Conservation (phyloP, 2,329 filamentous ascomycete genomes). For the Ophiostoma pallidulum region DNA sequence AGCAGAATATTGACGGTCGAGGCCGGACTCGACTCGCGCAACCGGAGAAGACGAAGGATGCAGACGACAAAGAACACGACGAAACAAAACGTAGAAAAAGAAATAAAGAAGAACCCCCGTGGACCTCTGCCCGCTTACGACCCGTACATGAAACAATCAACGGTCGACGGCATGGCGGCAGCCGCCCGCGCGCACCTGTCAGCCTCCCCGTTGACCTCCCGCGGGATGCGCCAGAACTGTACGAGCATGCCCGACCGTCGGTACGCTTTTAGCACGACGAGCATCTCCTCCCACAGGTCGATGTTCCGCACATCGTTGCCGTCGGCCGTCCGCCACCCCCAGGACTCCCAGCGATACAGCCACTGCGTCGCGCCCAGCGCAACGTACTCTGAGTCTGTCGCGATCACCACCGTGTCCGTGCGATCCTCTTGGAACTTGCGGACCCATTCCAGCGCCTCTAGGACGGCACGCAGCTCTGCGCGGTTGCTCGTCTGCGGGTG, state of each 20-base stretch:
- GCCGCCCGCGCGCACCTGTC: no score
- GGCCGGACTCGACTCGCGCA: no score
- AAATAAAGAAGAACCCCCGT: no score
- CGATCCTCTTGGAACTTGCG: constrained; percentile 34
- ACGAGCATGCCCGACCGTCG: constrained; percentile 17
- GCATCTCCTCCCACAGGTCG: constrained; percentile 35
- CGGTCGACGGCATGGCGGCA: no score
- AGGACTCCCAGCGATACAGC: constrained; percentile 30
- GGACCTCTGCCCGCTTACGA: no score
- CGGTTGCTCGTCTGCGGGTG: constrained; percentile 35
- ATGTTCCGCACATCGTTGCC: constrained; percentile 27
- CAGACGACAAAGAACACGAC: no score
- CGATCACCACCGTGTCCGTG: constrained; percentile 36
- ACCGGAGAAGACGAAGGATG: no score
- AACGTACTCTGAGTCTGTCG: constrained; percentile 42
- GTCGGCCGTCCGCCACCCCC: constrained; percentile 28
- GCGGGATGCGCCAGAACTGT: constrained; percentile 22
- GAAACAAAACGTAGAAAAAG: no score
- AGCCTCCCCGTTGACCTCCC: neutral
- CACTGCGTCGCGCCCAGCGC: constrained; percentile 31
- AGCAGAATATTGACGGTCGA: no score
- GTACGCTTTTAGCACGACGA: constrained; percentile 15
- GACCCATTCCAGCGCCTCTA: constrained; percentile 39
- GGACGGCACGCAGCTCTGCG: constrained; percentile 45
- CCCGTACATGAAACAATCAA: no score